Evolutionary conservation across 768 basidiomycete genomes (phyloP).

Genomic region (Suillus subluteus): DNA sequence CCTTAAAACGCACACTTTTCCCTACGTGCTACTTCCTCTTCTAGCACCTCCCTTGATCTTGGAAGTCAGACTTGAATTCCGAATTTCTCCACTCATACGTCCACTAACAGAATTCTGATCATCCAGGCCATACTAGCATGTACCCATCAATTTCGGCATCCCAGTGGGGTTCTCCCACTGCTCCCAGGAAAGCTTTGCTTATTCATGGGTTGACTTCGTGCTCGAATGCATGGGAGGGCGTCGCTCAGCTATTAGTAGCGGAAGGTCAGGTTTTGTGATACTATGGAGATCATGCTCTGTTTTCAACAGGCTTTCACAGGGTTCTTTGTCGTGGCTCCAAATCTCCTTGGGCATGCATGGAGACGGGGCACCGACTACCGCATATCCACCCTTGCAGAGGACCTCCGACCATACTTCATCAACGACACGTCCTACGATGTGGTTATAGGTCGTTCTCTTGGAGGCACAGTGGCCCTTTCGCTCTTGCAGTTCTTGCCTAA

Average conservation of each 20-base stretch:
- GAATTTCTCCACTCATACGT: not conserved
- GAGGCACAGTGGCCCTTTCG: slow-evolving; percentile 17
- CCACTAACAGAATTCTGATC: no score
- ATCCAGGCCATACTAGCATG: not conserved
- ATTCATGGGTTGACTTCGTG: slow-evolving; percentile 22
- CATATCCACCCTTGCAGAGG: slow-evolving; percentile 16
- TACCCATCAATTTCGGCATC: slow-evolving; percentile 9
- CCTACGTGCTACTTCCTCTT: not conserved
- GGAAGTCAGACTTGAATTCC: not conserved
- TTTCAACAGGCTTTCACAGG: slow-evolving; percentile 12
- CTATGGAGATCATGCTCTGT: slow-evolving; percentile 1
- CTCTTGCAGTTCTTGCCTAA: slow-evolving; percentile 20
- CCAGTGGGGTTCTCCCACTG: slow-evolving; percentile 23
- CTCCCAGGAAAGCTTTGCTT: slow-evolving; percentile 18
- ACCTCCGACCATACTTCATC: slow-evolving; percentile 18
- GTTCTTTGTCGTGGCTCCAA: slow-evolving; percentile 23
- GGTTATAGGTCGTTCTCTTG: slow-evolving; percentile 25
- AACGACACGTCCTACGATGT: slow-evolving; percentile 16
- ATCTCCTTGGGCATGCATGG: slow-evolving; percentile 21
- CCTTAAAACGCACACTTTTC: not conserved
- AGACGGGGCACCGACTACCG: slow-evolving; percentile 15
- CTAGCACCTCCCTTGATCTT: not conserved
- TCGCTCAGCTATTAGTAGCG: slow-evolving; percentile 17
- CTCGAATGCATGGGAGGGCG: slow-evolving; percentile 23
- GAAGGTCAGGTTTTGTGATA: slow-evolving; percentile 17